phyloP scores from a whole-genome alignment of 2,329 filamentous ascomycete species.

The Cladosporium sp. region DNA sequence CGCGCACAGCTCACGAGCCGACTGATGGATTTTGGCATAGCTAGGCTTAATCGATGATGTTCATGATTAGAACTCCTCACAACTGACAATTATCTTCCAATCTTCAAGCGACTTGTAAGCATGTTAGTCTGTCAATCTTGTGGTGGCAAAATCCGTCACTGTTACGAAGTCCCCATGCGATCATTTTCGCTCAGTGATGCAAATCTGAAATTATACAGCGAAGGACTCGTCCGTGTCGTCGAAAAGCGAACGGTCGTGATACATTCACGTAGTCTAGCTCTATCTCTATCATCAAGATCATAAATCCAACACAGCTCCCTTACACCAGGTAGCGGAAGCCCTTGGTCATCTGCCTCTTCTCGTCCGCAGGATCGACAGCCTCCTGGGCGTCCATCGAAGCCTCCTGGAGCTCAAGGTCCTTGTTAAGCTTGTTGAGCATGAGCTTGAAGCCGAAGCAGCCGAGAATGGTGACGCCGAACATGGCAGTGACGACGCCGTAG shows the following conservation, averaged over 20 bases:
- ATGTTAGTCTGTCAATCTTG: too few relatives aligned
- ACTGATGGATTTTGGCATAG: slow-evolving; percentile 6
- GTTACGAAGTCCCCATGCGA: too few relatives aligned
- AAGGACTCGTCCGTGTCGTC: too few relatives aligned
- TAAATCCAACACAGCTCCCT: background rate
- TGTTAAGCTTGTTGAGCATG: slow-evolving; percentile 5
- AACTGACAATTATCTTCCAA: too few relatives aligned
- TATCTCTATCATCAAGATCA: background rate
- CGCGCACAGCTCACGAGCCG: slow-evolving; percentile 11
- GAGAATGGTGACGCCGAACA: slow-evolving; percentile 55
- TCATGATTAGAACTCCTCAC: too few relatives aligned
- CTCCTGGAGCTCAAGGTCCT: slow-evolving; percentile 2
- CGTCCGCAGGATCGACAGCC: slow-evolving; percentile 2
- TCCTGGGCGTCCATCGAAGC: background rate
- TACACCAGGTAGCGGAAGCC: slow-evolving; percentile 18
- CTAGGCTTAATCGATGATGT: slow-evolving; percentile 2
- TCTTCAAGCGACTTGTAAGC: too few relatives aligned
- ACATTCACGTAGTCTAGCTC: too few relatives aligned
- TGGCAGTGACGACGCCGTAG: slow-evolving; percentile 58
- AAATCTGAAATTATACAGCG: too few relatives aligned
- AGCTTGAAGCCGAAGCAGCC: slow-evolving; percentile 32
- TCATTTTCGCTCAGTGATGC: too few relatives aligned
- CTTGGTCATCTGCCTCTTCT: slow-evolving; percentile 9
- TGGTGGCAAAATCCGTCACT: too few relatives aligned
- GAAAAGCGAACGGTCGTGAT: too few relatives aligned